phyloP scores from a whole-genome alignment of 2,329 filamentous ascomycete genomes.

The Nemania serpens region DNA sequence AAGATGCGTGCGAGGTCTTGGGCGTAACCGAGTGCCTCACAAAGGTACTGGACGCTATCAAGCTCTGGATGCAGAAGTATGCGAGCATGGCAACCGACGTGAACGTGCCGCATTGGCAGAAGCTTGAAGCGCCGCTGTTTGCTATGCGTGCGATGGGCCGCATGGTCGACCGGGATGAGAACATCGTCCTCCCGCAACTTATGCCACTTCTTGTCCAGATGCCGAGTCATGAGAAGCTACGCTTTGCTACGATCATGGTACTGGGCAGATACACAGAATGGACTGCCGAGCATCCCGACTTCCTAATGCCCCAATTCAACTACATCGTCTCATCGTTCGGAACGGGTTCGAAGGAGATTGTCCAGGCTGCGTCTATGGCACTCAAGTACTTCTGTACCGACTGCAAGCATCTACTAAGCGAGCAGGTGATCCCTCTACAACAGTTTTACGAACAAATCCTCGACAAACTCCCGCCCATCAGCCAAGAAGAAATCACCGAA shows the following conservation, averaged over 20 bases:
- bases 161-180: conserved; percentile 91
- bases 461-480: conserved; percentile 80
- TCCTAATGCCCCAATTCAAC: conserved; percentile 87
- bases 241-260: conserved; percentile 98
- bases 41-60: conserved; percentile 85
- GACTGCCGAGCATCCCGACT: conserved; percentile 93
- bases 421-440: conserved; percentile 84
- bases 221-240: conserved; percentile 94
- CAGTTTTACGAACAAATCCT: conserved; percentile 90
- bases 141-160: conserved; percentile 94
- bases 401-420: conserved; percentile 83
- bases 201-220: conserved; percentile 95
- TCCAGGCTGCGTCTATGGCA: conserved; percentile 87
- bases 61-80: conserved; percentile 85
- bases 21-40: conserved; percentile 87
- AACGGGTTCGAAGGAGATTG: conserved; percentile 85
- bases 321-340: conserved; percentile 95
- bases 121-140: conserved; percentile 92
- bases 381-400: conserved; percentile 98
- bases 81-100: conserved; percentile 73
- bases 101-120: conserved; percentile 91
- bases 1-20: conserved; percentile 96
- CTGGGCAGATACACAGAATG: conserved; percentile 96
- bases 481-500: conserved; percentile 95
- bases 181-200: conserved; percentile 82